These are phyloP conservation scores for Zygosaccharomyces sapae DNA, from an alignment of 1,139 yeast genomes.

Conservation along the genomic window DNA sequence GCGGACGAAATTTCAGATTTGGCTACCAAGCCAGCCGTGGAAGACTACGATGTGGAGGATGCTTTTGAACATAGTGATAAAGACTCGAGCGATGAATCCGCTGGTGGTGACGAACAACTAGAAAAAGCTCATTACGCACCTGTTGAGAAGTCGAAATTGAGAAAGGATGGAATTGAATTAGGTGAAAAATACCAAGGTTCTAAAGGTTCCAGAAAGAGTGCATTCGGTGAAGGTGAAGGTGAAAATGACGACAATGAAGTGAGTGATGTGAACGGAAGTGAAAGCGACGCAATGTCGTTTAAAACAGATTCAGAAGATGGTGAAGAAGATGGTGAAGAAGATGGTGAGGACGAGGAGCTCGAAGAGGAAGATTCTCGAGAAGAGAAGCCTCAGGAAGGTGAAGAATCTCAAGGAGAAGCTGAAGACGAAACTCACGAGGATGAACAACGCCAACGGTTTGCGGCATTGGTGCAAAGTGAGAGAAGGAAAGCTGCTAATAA, in stretches of 20 bases:
- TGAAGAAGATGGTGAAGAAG: constrained; percentile 8
- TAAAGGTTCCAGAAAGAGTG: constrained; percentile 54
- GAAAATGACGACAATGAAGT: constrained; percentile 31
- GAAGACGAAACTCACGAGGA: constrained; percentile 39
- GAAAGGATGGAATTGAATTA: constrained; percentile 48
- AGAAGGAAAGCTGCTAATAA: constrained; percentile 58
- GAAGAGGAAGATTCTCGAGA: constrained; percentile 25
- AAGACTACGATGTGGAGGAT: constrained; percentile 81
- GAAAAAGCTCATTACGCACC: constrained; percentile 66
- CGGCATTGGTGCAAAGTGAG: constrained; percentile 57
- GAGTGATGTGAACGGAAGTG: constrained; percentile 29
- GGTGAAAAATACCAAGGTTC: constrained; percentile 65
- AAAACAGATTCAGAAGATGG: no score
- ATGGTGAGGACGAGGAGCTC: no score
- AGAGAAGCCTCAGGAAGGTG: constrained; percentile 33
- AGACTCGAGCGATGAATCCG: constrained; percentile 32
- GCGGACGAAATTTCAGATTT: constrained; percentile 68
- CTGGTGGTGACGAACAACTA: constrained; percentile 32
- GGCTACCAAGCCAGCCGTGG: constrained; percentile 49
- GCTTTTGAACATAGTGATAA: constrained; percentile 39
- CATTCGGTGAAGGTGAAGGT: constrained; percentile 44
- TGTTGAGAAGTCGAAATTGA: constrained; percentile 62
- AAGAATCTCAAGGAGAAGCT: constrained; percentile 36
- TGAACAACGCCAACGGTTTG: constrained; percentile 45
- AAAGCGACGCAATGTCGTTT: no score